Conservation (phyloP, 768 basidiomycete genomes). For the Tubosaeta sp. region DNA sequence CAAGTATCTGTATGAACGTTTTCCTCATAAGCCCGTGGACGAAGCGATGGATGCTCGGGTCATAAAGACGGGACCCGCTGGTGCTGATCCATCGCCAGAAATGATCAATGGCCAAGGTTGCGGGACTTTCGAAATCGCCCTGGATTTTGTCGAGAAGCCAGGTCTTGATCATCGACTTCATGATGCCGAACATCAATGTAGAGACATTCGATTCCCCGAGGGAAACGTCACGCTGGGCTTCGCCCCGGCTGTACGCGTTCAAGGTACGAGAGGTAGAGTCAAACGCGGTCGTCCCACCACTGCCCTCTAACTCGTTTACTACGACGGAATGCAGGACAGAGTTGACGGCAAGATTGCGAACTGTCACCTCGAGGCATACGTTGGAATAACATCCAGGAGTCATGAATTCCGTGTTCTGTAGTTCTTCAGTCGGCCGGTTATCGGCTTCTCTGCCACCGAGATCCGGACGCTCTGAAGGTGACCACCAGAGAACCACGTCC, state of each 20-base stretch:
- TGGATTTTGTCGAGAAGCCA: conserved; percentile 90
- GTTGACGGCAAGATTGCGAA: conserved; percentile 91
- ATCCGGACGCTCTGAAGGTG: conserved; percentile 81
- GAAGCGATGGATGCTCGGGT: conserved; percentile 89
- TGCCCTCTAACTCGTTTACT: conserved; percentile 97
- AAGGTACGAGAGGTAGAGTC: conserved; percentile 90
- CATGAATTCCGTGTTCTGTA: conserved; percentile 80
- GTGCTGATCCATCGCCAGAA: conserved; percentile 98
- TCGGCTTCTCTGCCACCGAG: conserved; percentile 93
- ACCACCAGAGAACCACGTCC: conserved; percentile 97
- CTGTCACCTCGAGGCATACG: conserved; percentile 84
- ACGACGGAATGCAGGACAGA: conserved; percentile 90
- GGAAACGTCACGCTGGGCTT: conserved; percentile 59
- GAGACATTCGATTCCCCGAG: conserved; percentile 90
- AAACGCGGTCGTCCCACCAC: conserved; percentile 89
- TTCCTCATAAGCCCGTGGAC: conserved; percentile 96
- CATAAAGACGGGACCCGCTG: conserved; percentile 79
- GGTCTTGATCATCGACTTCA: conserved; percentile 82
- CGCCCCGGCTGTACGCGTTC: conserved; percentile 75
- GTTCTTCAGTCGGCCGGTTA: conserved; percentile 66
- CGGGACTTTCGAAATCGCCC: conserved; percentile 59
- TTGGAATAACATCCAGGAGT: conserved; percentile 86
- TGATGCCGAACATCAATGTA: conserved; percentile 75
- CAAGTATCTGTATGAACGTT: conserved; percentile 93
- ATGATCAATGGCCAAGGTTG: conserved; percentile 76